phyloP scores from a whole-genome alignment of 345 rosid genomes.

The Eutrema yunnanense region DNA sequence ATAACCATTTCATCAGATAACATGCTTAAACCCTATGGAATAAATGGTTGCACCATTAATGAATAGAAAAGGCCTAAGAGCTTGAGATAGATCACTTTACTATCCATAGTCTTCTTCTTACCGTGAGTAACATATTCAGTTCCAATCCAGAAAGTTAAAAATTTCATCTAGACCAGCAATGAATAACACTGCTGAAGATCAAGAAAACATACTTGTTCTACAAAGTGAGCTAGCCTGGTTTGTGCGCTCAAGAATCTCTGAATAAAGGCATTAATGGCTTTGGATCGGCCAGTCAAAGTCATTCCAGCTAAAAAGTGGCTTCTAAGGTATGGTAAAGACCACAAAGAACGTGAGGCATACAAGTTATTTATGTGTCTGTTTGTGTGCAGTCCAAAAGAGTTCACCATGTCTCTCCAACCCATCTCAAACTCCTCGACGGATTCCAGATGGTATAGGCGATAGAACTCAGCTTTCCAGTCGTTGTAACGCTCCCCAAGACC shows the following conservation, averaged over 20 bases:
- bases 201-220: constrained; percentile 66
- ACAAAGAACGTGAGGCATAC: constrained; percentile 56
- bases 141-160: neutral
- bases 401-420: constrained; percentile 94
- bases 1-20: neutral
- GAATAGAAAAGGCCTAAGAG: neutral
- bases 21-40: neutral
- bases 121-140: neutral
- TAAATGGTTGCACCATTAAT: neutral
- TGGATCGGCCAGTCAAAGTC: constrained; percentile 69
- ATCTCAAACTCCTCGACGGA: constrained; percentile 76
- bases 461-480: constrained; percentile 91
- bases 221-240: constrained; percentile 83
- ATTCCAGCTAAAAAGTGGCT: constrained; percentile 87
- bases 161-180: neutral
- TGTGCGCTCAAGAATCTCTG: constrained; percentile 91
- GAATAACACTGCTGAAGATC: neutral
- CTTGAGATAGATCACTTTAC: neutral
- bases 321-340: constrained; percentile 91
- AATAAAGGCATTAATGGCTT: constrained; percentile 82
- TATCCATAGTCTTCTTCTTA: neutral
- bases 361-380: constrained; percentile 77
- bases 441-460: constrained; percentile 77
- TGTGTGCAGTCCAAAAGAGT: constrained; percentile 70
- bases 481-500: constrained; percentile 86